Evolutionary conservation across 2,329 filamentous ascomycete species (phyloP), one percentile per base, ranked within the genome.

Genomic region (Epichloe gansuensis): DNA sequence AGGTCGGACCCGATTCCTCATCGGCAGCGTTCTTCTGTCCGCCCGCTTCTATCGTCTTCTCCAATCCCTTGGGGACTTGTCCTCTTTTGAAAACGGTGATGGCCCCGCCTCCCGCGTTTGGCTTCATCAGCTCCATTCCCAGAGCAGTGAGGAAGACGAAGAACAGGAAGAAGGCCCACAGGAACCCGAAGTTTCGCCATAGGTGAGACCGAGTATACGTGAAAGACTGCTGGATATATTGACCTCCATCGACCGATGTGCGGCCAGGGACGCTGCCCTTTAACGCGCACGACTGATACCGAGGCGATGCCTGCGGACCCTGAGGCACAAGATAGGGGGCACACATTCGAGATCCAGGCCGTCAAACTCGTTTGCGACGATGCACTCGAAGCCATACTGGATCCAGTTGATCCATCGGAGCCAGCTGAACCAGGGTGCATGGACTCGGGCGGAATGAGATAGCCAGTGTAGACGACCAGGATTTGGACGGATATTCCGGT

Each of bases 171-270:
- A 88, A 93, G 0, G 84, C 87, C 58, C 91, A 81, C 1, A 93
- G 68, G 3, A 91, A 82, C 35, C 85, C 87, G 61, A 87, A 89
- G 63, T 91, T 90, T 3, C 87, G 81, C 85, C 85, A 88, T 7
- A 83, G 68, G 58, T 88, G 76, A 0, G 69, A 67, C 1, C 75
- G 68, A 4, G 67, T 71, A 62, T 86, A 88, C 2, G 69, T 64
- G 57, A 78, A 84, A 4, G 67, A 63, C 66, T 71, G 8, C 66
- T 66, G 23, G 59, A 87, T 69, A 50, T 83, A 87, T 0, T 67
- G 68, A 13, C 75, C 70, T 0, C 84, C 84, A 0, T 69, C 61
- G 5, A 88, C 77, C 2, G 62, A 61, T 0, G 61, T 66, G 0
- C 65, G 61, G 0, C 81, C 74, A 13, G 60, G 61, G 1, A 79